These are phyloP conservation scores for Lentinula detonsa DNA, from an alignment of 768 basidiomycete genomes.

Conservation along the genomic window DNA sequence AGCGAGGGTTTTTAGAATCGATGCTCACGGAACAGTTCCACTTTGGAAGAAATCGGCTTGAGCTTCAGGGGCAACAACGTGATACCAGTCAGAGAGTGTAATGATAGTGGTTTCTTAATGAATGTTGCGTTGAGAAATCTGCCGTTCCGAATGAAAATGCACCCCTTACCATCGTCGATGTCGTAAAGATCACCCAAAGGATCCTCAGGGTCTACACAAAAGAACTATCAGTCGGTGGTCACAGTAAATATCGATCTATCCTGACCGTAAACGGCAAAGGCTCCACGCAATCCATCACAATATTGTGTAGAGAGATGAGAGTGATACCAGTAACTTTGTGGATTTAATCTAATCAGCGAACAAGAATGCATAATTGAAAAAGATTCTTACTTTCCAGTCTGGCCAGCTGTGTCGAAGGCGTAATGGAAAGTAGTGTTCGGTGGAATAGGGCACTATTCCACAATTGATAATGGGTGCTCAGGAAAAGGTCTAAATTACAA, in stretches of 20 bases:
- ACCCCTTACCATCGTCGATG: conserved; percentile 24
- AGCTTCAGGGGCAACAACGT: conserved; percentile 4
- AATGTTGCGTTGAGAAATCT: too few relatives aligned
- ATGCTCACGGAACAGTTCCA: conserved; percentile 1
- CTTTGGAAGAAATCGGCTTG: neutral
- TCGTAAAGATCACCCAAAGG: conserved; percentile 25
- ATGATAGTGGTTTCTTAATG: conserved; percentile 27
- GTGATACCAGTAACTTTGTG: conserved; percentile 22
- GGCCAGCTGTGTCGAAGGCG: conserved; percentile 15
- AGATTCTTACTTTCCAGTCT: conserved; percentile 25
- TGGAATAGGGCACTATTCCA: conserved; percentile 21
- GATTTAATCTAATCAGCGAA: neutral
- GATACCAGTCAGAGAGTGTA: conserved; percentile 31
- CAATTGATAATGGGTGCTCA: neutral
- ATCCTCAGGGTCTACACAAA: conserved; percentile 24
- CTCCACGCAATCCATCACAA: conserved; percentile 37
- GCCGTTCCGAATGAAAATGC: neutral
- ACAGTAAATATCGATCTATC: neutral
- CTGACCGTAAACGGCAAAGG: conserved; percentile 24
- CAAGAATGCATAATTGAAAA: neutral
- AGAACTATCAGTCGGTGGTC: neutral
- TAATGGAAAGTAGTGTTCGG: conserved; percentile 23
- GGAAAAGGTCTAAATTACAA: neutral
- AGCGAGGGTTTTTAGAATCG: neutral
- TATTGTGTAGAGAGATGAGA: conserved; percentile 35